Evolutionary conservation across 441 rosid genomes (phyloP).

Genomic region (Viola pubescens): DNA sequence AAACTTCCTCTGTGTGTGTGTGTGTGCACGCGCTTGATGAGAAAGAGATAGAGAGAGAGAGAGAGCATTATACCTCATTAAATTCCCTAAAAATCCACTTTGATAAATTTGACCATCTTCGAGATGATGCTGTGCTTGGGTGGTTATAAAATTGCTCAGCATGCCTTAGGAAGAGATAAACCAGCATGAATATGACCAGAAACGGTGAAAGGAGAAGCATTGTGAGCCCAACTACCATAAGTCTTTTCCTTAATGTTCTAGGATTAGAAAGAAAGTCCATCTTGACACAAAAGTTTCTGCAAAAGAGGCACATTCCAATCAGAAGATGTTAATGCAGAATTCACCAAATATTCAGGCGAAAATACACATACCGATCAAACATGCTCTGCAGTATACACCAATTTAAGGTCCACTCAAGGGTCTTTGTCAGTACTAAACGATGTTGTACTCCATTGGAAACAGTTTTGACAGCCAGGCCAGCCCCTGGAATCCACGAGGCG

Average conservation of each 20-base stretch:
- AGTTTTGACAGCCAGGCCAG: conserved; percentile 67
- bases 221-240: conserved; percentile 79
- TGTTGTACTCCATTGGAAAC: conserved; percentile 43
- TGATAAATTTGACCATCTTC: conserved; percentile 97
- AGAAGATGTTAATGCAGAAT: conserved; percentile 14
- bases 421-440: conserved; percentile 72
- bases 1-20: no score
- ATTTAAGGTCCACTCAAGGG: conserved; percentile 95
- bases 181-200: conserved; percentile 93
- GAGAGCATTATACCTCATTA: conserved; percentile 60
- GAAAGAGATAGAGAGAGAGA: background rate
- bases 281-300: conserved; percentile 83
- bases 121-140: conserved; percentile 95
- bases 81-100: conserved; percentile 95
- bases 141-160: conserved; percentile 97
- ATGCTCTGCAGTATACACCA: conserved; percentile 99
- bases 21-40: no score
- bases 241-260: conserved; percentile 67
- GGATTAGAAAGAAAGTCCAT: conserved; percentile 89
- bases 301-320: conserved; percentile 17
- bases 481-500: conserved; percentile 84
- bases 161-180: conserved; percentile 89
- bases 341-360: conserved; percentile 6
- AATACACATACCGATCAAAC: conserved; percentile 78
- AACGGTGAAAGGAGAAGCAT: conserved; percentile 93